Evolutionary conservation across 495 filamentous ascomycete genomes (phyloP).

Genomic region (Hyaloscypha variabilis): DNA sequence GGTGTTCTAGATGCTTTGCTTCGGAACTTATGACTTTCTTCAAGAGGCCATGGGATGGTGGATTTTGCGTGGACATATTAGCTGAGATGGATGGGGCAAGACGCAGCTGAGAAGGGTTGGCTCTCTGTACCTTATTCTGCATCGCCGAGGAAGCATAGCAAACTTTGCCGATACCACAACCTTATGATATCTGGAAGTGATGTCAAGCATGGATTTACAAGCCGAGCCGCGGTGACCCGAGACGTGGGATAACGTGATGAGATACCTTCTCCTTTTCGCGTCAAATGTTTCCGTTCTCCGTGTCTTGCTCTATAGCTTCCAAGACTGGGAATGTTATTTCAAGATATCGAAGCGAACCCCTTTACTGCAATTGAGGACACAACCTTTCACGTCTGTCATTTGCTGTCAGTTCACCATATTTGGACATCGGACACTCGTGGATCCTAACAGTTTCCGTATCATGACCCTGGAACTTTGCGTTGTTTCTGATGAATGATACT

Average conservation of each 20-base stretch:
- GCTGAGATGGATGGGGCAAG: slow-evolving; percentile 12
- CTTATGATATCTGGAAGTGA: background rate
- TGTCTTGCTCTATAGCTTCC: background rate
- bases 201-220: background rate
- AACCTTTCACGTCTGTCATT: background rate
- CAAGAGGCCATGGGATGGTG: slow-evolving; percentile 29
- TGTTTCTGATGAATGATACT: too few species aligned
- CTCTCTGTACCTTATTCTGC: slow-evolving; percentile 29
- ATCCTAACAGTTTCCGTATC: too few species aligned
- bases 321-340: background rate
- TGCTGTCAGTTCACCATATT: too few species aligned
- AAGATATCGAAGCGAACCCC: background rate
- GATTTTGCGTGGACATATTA: slow-evolving; percentile 28
- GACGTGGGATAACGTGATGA: too few species aligned
- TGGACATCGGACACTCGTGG: too few species aligned
- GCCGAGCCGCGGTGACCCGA: too few species aligned
- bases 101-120: slow-evolving; percentile 21
- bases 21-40: slow-evolving; percentile 21
- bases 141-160: slow-evolving; percentile 31
- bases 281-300: too few species aligned
- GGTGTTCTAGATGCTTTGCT: slow-evolving; percentile 75
- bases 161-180: slow-evolving; percentile 25
- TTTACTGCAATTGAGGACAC: background rate
- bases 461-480: too few species aligned
- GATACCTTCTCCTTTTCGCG: too few species aligned